A percentile compares a stretch with the other conserved stretches of the same genome.
Conservation (phyloP, 306 rosid genomes). For the Corylus americana region DNA sequence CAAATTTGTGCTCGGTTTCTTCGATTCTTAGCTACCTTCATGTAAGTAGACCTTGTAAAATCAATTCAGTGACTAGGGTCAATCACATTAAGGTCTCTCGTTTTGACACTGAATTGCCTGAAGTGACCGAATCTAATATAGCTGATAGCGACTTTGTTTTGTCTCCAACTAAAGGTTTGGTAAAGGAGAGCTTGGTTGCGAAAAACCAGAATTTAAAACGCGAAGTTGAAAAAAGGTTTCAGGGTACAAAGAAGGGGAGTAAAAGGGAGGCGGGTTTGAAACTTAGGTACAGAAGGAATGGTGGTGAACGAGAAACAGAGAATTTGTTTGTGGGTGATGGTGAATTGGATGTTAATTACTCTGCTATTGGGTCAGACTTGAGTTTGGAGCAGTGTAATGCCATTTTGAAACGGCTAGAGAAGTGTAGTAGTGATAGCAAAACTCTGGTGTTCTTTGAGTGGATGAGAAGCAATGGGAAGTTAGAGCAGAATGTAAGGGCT, state of each 20-base stretch:
- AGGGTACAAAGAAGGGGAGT: constrained; percentile 19
- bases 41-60: constrained; percentile 32
- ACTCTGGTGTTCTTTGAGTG: constrained; percentile 59
- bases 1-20: constrained; percentile 31
- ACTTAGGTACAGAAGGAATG: constrained; percentile 29
- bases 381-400: constrained; percentile 62
- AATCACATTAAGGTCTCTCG: constrained; percentile 36
- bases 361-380: constrained; percentile 45
- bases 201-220: constrained; percentile 25
- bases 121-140: constrained; percentile 11
- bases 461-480: constrained; percentile 68
- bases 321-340: constrained; percentile 37
- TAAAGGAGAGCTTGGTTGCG: constrained; percentile 21
- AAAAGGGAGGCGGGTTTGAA: constrained; percentile 37
- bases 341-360: constrained; percentile 65
- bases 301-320: constrained; percentile 35
- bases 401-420: constrained; percentile 59
- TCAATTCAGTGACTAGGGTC: constrained; percentile 42
- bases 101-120: constrained; percentile 33
- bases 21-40: constrained; percentile 27
- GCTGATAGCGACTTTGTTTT: constrained; percentile 13
- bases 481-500: constrained; percentile 53
- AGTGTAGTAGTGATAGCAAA: constrained; percentile 44
- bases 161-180: constrained; percentile 7
- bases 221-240: constrained; percentile 33